These are phyloP conservation scores for Pouteria campechiana DNA, from an alignment of 179 eudicot genomes.

Conservation along the genomic window DNA sequence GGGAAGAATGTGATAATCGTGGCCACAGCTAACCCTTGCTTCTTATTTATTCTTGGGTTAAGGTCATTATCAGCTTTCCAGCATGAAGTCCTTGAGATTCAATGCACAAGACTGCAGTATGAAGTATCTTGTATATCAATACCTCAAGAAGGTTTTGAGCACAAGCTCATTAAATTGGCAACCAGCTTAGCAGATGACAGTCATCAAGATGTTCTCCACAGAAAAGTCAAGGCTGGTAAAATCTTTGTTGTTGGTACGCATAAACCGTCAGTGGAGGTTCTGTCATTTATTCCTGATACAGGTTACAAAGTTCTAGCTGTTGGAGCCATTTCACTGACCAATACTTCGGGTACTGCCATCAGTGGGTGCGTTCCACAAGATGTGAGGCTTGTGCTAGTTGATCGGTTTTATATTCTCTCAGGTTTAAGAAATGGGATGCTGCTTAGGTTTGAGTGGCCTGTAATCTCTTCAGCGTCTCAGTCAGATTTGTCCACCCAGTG, in stretches of 20 bases:
- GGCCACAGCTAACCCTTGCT: slow-evolving; percentile 82
- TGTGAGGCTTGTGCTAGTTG: slow-evolving; percentile 86
- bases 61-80: slow-evolving; percentile 27
- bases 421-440: slow-evolving; percentile 97
- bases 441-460: slow-evolving; percentile 96
- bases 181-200: slow-evolving; percentile 6
- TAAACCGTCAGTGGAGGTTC: slow-evolving; percentile 88
- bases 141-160: slow-evolving; percentile 33
- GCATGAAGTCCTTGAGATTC: slow-evolving; percentile 71
- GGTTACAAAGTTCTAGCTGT: slow-evolving; percentile 59
- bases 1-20: slow-evolving; percentile 63
- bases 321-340: slow-evolving; percentile 70
- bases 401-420: slow-evolving; percentile 65
- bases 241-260: slow-evolving; percentile 86
- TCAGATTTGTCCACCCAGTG: slow-evolving; percentile 22
- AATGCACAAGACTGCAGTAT: slow-evolving; percentile 54
- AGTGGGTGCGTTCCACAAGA: slow-evolving; percentile 96
- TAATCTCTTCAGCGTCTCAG: slow-evolving; percentile 19
- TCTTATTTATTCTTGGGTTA: slow-evolving; percentile 67
- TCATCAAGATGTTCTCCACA: slow-evolving; percentile 17
- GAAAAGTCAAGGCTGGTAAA: slow-evolving; percentile 30
- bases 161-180: slow-evolving; percentile 14
- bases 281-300: slow-evolving; percentile 47
- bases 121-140: slow-evolving; percentile 87
- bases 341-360: slow-evolving; percentile 57